A percentile compares a stretch with the other conserved stretches of the same genome.
Conservation (phyloP, 2,329 filamentous ascomycete species). For the Sporothrix brunneoviolacea region DNA sequence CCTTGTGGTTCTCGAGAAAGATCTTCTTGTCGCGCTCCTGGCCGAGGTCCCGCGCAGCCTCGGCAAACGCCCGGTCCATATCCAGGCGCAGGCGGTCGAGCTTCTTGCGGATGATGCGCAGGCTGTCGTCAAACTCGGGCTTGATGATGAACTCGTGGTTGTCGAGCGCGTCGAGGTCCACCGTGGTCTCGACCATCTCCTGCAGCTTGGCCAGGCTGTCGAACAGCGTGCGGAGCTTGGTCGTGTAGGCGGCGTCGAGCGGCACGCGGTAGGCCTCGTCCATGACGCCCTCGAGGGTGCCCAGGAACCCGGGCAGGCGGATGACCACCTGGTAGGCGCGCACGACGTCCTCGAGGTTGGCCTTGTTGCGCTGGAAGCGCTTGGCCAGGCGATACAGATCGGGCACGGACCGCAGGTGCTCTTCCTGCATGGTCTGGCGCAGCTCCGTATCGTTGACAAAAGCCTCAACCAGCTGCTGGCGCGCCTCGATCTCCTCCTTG, state of each 20-base stretch:
- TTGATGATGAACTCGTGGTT: constrained; percentile 99
- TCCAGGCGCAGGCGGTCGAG: constrained; percentile 76
- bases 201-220: constrained; percentile 78
- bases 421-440: constrained; percentile 92
- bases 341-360: constrained; percentile 92
- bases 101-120: constrained; percentile 83
- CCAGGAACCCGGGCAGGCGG: constrained; percentile 81
- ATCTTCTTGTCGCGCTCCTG: constrained; percentile 98
- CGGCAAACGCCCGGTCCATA: constrained; percentile 75
- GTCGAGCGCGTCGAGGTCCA: constrained; percentile 90
- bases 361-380: constrained; percentile 85
- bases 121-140: constrained; percentile 86
- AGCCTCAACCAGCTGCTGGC: constrained; percentile 90
- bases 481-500: constrained; percentile 73
- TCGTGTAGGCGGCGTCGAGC: constrained; percentile 79
- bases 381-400: constrained; percentile 92
- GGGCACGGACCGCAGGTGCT: constrained; percentile 85
- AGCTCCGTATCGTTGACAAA: constrained; percentile 91
- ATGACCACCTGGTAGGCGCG: constrained; percentile 92
- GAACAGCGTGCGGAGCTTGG: constrained; percentile 68
- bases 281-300: constrained; percentile 86
- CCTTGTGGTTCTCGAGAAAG: constrained; percentile 91
- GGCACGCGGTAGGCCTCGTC: constrained; percentile 88
- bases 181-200: constrained; percentile 98
- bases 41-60: constrained; percentile 71